Evolutionary conservation across 73 alveolate genomes (phyloP).

Genomic region (Paramecium biaurelia): DNA sequence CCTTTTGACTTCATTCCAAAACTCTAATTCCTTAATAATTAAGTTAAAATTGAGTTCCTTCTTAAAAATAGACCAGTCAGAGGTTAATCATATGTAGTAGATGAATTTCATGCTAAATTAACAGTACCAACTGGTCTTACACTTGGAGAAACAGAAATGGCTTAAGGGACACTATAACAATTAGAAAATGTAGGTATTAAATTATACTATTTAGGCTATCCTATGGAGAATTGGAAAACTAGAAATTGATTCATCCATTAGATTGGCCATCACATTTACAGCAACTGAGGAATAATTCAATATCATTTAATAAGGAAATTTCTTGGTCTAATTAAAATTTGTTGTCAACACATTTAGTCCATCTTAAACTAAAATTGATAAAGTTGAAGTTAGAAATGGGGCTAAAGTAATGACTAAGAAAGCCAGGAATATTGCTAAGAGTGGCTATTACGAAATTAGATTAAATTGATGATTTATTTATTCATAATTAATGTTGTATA

Average conservation of each 20-base stretch:
- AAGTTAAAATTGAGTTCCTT: not conserved
- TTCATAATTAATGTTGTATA: not conserved
- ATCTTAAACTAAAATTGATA: constrained; percentile 57
- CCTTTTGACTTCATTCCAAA: constrained; percentile 60
- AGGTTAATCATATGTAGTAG: constrained; percentile 50
- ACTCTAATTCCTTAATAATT: not conserved
- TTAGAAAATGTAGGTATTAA: constrained; percentile 21
- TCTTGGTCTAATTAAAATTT: constrained; percentile 52
- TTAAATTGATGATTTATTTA: constrained; percentile 35
- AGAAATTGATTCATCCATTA: constrained; percentile 39
- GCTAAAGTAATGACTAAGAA: constrained; percentile 38
- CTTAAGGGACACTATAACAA: constrained; percentile 28
- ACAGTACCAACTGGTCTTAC: constrained; percentile 39
- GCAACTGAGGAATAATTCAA: not conserved
- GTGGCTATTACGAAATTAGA: constrained; percentile 64
- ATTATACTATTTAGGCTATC: constrained; percentile 13
- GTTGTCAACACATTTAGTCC: constrained; percentile 20
- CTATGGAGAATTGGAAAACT: constrained; percentile 59
- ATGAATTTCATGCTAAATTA: constrained; percentile 49
- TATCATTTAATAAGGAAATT: constrained; percentile 44
- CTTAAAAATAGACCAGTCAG: constrained; percentile 43
- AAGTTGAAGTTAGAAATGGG: constrained; percentile 58
- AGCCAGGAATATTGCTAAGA: constrained; percentile 47
- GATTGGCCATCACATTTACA: constrained; percentile 2
- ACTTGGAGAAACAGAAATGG: constrained; percentile 33